Base-by-base conservation (phyloP, 495 filamentous ascomycete species). In the Friedmanniomyces endolithicus region DNA sequence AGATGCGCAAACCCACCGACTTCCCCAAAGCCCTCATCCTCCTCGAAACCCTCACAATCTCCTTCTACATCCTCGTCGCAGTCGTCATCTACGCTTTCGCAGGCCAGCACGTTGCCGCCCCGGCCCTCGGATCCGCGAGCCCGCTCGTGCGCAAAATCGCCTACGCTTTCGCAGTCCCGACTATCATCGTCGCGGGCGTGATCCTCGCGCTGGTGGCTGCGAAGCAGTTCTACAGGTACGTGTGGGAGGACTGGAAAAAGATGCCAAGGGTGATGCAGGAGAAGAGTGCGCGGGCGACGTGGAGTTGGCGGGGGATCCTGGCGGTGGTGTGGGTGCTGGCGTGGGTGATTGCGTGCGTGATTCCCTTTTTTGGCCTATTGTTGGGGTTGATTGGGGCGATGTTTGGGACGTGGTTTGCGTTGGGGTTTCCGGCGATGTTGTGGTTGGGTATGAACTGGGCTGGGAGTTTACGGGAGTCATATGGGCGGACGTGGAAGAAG, bases 161-260 rank as follows among this genome's bases (percentile, higher is more conserved):
- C 2, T 94, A 85, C 62, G 87, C 87, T 17, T 73, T 94, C 55
- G 87, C 86, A 29, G 73, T 87, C 16, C 88, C 88, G 0, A 87
- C 84, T 52, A 78, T 86, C 55, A 69, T 85, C 40, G 73, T 85
- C 29, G 75, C 77, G 2, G 82, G 83, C 51, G 85, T 90, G 34
- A 84, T 90, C 65, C 83, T 87, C 67, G 85, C 79, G 66, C 71
- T 78, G 78, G 71, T 81, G 77, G 60, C 74, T 79, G 47, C 50
- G 34, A 71, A 70, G 48, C 55, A 67, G 17, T 53, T 68, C 37
- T 69, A 65, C 53, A 24, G 57, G 1, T 53, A 56, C 20, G 17
- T 19, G 37, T 41, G 37, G 37, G 37, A n/a, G 37, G 34, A 58
- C 52, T 65, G 61, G 47, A 33, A 29, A 17, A 46, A 49, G 19